Conservation (phyloP, 306 rosid genomes). For the Albizia julibrissin region DNA sequence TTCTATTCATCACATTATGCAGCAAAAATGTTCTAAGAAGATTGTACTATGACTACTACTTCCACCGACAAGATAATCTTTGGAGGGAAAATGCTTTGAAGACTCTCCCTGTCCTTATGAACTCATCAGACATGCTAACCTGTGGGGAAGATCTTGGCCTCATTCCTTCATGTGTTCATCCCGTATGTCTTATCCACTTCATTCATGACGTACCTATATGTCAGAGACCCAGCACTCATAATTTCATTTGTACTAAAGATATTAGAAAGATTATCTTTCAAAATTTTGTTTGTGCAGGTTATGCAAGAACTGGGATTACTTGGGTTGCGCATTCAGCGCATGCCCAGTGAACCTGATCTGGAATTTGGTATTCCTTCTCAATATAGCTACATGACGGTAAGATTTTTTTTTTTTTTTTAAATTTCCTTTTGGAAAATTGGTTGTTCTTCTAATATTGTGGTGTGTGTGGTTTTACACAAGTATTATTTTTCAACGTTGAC, state of each 20-base stretch:
- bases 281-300: constrained; percentile 57
- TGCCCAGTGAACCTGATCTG: constrained; percentile 83
- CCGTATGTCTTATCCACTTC: constrained; percentile 55
- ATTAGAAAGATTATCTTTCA: background rate
- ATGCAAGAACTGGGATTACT: constrained; percentile 94
- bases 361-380: constrained; percentile 96
- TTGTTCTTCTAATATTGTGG: constrained; percentile 5
- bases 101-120: constrained; percentile 88
- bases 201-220: background rate
- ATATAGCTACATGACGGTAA: constrained; percentile 90
- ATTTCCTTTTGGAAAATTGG: constrained; percentile 1
- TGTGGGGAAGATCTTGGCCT: constrained; percentile 99
- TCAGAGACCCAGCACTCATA: background rate
- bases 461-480: constrained; percentile 1
- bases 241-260: background rate
- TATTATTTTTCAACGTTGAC: background rate
- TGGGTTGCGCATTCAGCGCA: constrained; percentile 95
- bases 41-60: constrained; percentile 87
- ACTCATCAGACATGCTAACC: constrained; percentile 88
- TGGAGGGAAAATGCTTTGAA: constrained; percentile 95
- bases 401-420: constrained; percentile 14
- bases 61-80: constrained; percentile 93
- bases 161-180: constrained; percentile 96
- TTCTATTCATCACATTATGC: constrained; percentile 35
- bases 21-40: constrained; percentile 82